These are phyloP conservation scores for Aquilaria agallochum DNA, from an alignment of 441 rosid genomes.

Conservation along the genomic window DNA sequence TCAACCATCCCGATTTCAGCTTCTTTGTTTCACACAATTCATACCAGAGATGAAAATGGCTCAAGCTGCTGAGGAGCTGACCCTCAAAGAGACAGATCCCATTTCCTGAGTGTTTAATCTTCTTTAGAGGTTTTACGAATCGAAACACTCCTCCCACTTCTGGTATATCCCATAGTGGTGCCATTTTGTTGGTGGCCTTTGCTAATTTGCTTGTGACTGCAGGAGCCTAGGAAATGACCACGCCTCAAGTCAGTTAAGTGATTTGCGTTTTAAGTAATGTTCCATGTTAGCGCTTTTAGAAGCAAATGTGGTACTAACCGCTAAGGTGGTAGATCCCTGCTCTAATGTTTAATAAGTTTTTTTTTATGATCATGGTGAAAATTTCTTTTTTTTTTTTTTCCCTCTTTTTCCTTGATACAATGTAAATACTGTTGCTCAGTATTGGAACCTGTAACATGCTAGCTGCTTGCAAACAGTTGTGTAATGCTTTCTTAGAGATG, in stretches of 20 bases:
- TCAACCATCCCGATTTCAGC: constrained; percentile 69
- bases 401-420: not conserved
- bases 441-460: constrained; percentile 8
- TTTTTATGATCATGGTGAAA: constrained; percentile 11
- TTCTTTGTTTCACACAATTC: constrained; percentile 58
- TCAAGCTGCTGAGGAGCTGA: not conserved
- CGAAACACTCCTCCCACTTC: not conserved
- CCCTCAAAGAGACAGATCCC: constrained; percentile 4
- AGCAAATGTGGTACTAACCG: not conserved
- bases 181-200: not conserved
- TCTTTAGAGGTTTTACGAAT: not conserved
- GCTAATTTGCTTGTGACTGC: not conserved
- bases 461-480: constrained; percentile 12
- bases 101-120: not conserved
- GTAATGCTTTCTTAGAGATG: not conserved
- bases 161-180: not conserved
- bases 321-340: not conserved
- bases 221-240: not conserved
- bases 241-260: not conserved
- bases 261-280: not conserved
- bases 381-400: not conserved
- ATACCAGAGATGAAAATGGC: constrained; percentile 23
- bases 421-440: constrained; percentile 9
- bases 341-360: constrained; percentile 14
- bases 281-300: not conserved